Base-by-base conservation (phyloP, 2,329 filamentous ascomycete species). In the Epichloe sp. region DNA sequence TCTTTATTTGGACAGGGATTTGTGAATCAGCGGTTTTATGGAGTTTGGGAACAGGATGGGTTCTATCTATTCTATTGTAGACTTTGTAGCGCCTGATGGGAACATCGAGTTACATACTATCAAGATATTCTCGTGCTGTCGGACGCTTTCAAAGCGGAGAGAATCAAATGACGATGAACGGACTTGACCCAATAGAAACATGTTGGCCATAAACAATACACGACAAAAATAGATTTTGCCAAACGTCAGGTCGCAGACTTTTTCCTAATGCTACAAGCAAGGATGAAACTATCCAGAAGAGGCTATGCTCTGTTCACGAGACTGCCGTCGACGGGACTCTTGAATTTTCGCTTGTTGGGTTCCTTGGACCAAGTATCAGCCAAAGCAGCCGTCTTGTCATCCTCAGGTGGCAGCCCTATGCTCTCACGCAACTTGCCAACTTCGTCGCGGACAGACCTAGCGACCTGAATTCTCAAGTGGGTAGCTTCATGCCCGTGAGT, bases 281-380 rank as follows among this genome's bases (percentile, higher is more conserved):
- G 5, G 15, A 21, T 19, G 38, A 35, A 14, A 34, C 31, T 7
- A 34, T 19, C n/a, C 21, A n/a, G 35, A 7, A 21, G 11, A 12
- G 11, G 21, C 35, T 40, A 52, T 31, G 42, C 61, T 57, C 66
- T 64, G 56, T 69, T 69, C 34, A 79, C 70, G 50, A 75, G 60
- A 57, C 76, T 77, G 38, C 72, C 74, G 50, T 80, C 77, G 6
- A 80, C 74, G 4, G 70, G 67, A 54, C 77, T 80, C 63, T 68
- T 74, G 58, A 74, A 78, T 51, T 66, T 71, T 50, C 71, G 71
- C 44, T 69, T 65, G 36, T 65, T 65, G 15, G 71, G 73, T 54
- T 79, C 76, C 47, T 69, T 69, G 2, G 77, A 72, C 84, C 88
- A 97, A 1, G 89, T 95, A 66, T 91, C 86, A 0, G 86, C 88